A percentile compares a stretch with the other conserved stretches of the same genome.
Conservation (phyloP, 2,329 filamentous ascomycete species). For the Clonostachys sp. region DNA sequence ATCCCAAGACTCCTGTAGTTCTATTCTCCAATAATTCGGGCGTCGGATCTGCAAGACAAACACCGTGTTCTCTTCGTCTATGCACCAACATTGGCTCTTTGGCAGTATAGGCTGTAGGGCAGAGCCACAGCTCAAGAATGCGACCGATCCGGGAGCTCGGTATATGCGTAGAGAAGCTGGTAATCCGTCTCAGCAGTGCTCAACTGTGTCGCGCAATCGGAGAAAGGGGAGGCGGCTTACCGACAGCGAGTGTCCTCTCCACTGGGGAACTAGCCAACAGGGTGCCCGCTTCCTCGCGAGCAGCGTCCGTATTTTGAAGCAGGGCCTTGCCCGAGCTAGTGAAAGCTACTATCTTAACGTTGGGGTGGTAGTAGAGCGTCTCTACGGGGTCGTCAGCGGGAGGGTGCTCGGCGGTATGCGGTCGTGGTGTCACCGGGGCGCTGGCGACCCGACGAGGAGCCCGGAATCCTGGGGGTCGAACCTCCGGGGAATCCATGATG, state of each 20-base stretch:
- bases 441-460: not conserved
- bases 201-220: not conserved
- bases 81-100: conserved; percentile 90
- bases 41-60: conserved; percentile 84
- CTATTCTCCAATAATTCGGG: conserved; percentile 86
- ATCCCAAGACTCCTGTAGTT: conserved; percentile 61
- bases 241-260: conserved; percentile 76
- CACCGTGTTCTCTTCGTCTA: conserved; percentile 73
- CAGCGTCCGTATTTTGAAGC: conserved; percentile 8
- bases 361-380: conserved; percentile 70
- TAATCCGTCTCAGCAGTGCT: not conserved
- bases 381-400: conserved; percentile 38
- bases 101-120: conserved; percentile 83
- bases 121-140: conserved; percentile 81
- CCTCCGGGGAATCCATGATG: not conserved
- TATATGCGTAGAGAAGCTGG: conserved; percentile 76
- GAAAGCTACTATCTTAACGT: conserved; percentile 63
- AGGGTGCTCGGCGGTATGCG: not conserved
- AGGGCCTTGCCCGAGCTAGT: conserved; percentile 11
- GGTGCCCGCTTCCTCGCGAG: conserved; percentile 52
- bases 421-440: not conserved
- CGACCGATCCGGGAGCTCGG: conserved; percentile 77
- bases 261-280: conserved; percentile 71
- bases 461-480: not conserved
- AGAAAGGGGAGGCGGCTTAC: conserved; percentile 34